Evolutionary conservation across 2,329 filamentous ascomycete genomes (phyloP), one percentile per base, ranked within the genome.

Genomic region (Didymella arachidicola): DNA sequence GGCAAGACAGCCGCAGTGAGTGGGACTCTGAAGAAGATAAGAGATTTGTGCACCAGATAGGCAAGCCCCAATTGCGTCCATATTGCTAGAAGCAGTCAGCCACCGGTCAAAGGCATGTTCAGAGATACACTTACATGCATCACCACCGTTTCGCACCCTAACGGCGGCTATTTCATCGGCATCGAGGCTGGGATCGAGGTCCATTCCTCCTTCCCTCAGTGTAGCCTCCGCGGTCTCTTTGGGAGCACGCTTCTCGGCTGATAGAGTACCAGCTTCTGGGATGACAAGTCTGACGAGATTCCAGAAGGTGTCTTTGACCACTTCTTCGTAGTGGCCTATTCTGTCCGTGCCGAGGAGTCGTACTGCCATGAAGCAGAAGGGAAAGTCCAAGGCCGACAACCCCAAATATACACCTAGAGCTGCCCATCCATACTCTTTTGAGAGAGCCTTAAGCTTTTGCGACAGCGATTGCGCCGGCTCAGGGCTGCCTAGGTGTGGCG

Each of bases 21-120:
- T 8, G 95, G 95, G 10, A 99, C 92, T n/a, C 95, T 87, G 65
- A 98, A 78, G 78, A 99, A 97, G 71, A 99, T 97, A 77, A 98
- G 92, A 68, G 91, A 96, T 81, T 99, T 99, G 83, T 99, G 95
- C 58, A 99, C 92, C 27, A 94, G 94, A 73, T 99, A 99, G 12
- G 95, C 95, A 47, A 99, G 84, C 16, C 92, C 93, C 29, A 99
- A 82, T 74, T 97, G 93, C 8, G 95, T 98, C 86, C 87, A 89
- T 49, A 90, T 80, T 70, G 86, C 87, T 89, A 64, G 34, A 25
- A 26, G 47, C 12, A 22, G 19, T 60, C 25, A 60, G 58, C 44
- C 11, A 45, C 6, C 26, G 19, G 18, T 42, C 5, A 46, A n/a
- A 39, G 32, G 11, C 4, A 11, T n/a, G 18, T 45, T 10, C 16